phyloP scores from a whole-genome alignment of 73 alveolate species.

The Paramecium bursaria region DNA sequence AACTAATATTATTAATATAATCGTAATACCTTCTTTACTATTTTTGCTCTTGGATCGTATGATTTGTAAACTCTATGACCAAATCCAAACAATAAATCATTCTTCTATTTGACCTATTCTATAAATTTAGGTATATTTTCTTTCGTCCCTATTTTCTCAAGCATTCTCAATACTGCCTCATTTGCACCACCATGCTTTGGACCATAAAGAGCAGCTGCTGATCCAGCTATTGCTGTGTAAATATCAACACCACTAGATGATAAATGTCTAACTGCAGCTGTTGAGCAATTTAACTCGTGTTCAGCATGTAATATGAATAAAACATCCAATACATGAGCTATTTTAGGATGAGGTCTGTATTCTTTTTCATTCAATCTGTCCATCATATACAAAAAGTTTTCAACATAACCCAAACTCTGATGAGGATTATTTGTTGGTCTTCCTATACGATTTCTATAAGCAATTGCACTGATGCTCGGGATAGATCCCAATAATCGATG shows the following conservation, averaged over 20 bases:
- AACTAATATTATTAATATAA: too few species aligned
- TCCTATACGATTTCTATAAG: conserved; percentile 89
- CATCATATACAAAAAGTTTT: conserved; percentile 90
- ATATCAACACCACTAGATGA: conserved; percentile 83
- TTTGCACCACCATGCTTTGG: conserved; percentile 96
- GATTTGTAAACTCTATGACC: conserved; percentile 93
- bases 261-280: conserved; percentile 93
- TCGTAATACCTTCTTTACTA: too few species aligned
- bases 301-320: conserved; percentile 92
- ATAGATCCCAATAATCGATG: conserved; percentile 78
- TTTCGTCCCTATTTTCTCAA: conserved; percentile 85
- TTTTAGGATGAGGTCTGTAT: conserved; percentile 84
- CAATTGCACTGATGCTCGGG: conserved; percentile 85
- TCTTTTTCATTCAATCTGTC: conserved; percentile 80
- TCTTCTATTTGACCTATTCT: conserved; percentile 85
- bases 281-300: conserved; percentile 94
- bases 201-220: conserved; percentile 93
- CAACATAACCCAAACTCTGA: conserved; percentile 82
- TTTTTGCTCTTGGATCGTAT: conserved; percentile 92
- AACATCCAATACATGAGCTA: conserved; percentile 85
- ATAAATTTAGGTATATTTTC: conserved; percentile 85
- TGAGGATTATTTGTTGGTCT: conserved; percentile 80
- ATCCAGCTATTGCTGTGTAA: conserved; percentile 87
- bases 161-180: conserved; percentile 94
- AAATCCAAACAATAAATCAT: conserved; percentile 86